Base-by-base conservation (phyloP, 2,329 filamentous ascomycete species). In the Claviceps spartinae region DNA sequence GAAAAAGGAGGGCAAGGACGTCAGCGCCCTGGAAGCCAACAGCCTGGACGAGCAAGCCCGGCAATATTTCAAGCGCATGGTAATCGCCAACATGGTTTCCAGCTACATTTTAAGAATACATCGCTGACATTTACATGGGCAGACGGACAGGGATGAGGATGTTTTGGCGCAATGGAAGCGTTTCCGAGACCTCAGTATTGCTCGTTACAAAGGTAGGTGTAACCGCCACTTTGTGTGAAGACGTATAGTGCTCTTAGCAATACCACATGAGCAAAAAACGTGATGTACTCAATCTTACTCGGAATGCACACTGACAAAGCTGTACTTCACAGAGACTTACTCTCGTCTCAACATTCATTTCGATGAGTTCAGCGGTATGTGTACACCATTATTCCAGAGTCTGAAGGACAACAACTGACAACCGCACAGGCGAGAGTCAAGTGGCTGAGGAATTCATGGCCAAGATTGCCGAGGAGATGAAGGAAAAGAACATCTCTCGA, bases 11-110 rank as follows among this genome's bases (percentile, higher is more conserved):
- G 74, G 76, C 53, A 71, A 78, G 59, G 76, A 77, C 48, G 69
- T 72, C 4, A 63, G 67, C 18, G 59, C 59, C 1, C 65, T 78
- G 22, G 73, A 76, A 63, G 74, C 74, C 54, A 72, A 76, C 9
- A 78, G 78, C 55, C 70, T 85, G 16, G 85, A 89, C 60, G 84
- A 89, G 70, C 81, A 86, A 68, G 86, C 86, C 49, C 81, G 85
- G 62, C 74, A 76, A 54, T 86, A 84, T 60, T 87, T 86, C 68
- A 83, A 79, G 65, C 77, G 74, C 59, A 84, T 87, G 76, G 61
- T 61, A 52, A 55, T 54, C 48, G 7, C n/a, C 6, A 5, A 22
- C 26, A 14, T 36, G 3, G 20, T 26, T 11, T 20, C 24, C 24
- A 24, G 24, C 24, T 24, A 24, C 24, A 24, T 24, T 24, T 24